phyloP scores from a whole-genome alignment of 805 yeast genomes.

The Ogataea wickerhamii region DNA sequence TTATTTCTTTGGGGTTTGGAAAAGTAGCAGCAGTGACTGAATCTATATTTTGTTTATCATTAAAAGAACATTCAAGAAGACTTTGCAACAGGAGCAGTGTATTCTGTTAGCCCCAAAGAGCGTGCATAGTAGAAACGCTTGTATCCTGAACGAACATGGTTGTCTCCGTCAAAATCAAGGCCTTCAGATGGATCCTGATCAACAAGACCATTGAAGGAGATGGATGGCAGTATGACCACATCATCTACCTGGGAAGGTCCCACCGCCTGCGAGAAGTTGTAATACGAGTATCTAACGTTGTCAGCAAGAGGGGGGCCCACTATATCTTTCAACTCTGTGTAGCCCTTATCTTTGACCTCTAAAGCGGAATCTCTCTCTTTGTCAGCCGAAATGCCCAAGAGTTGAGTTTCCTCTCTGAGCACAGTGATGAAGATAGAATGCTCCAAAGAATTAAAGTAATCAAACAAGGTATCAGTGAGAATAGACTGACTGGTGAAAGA shows the following conservation, averaged over 20 bases:
- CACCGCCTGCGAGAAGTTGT: slow-evolving; percentile 13
- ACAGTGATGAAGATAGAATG: slow-evolving; percentile 7
- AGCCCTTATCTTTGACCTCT: slow-evolving; percentile 1
- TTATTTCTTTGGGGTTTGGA: slow-evolving; percentile 20
- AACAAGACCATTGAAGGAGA: slow-evolving; percentile 17
- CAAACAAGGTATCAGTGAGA: slow-evolving; percentile 23
- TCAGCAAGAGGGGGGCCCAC: slow-evolving; percentile 15
- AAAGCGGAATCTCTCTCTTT: slow-evolving; percentile 1
- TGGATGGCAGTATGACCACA: slow-evolving; percentile 15
- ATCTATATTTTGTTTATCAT: too few species aligned
- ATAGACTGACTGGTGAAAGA: slow-evolving; percentile 22
- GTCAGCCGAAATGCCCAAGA: slow-evolving; percentile 1
- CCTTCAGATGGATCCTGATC: slow-evolving; percentile 1
- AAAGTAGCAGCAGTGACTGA: slow-evolving; percentile 3
- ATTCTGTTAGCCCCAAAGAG: slow-evolving; percentile 12
- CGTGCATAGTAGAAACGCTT: slow-evolving; percentile 26
- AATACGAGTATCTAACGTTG: slow-evolving; percentile 13
- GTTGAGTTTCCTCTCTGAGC: slow-evolving; percentile 7
- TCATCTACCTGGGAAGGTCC: slow-evolving; percentile 19
- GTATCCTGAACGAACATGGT: slow-evolving; percentile 12
- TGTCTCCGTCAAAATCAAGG: slow-evolving; percentile 5
- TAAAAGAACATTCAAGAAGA: slow-evolving; percentile 2
- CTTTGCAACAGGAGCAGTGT: slow-evolving; percentile 3
- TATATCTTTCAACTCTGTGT: slow-evolving; percentile 1
- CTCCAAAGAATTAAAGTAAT: slow-evolving; percentile 17